These are phyloP conservation scores for Acorus calamus DNA, from an alignment of 106 monocot species.

Conservation along the genomic window DNA sequence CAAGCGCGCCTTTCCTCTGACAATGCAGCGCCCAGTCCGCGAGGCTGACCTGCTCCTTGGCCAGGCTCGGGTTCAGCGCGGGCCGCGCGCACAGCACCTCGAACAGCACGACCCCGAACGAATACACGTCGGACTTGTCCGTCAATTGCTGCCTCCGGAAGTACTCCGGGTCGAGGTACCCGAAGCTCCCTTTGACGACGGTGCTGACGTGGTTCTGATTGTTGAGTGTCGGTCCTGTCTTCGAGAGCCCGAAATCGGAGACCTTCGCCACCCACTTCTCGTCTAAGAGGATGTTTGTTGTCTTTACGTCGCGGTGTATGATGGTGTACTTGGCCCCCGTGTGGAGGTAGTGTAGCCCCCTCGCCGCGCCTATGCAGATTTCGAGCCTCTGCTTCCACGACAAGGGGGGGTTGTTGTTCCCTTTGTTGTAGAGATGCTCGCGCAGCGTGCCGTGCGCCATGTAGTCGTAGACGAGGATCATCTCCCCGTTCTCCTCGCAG, in stretches of 20 bases:
- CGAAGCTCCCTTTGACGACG: slow-evolving; percentile 83
- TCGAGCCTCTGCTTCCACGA: slow-evolving; percentile 64
- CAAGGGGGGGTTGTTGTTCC: slow-evolving; percentile 32
- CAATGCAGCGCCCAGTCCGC: slow-evolving; percentile 55
- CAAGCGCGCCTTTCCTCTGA: slow-evolving; percentile 28
- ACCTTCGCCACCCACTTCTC: slow-evolving; percentile 77
- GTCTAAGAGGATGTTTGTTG: slow-evolving; percentile 73
- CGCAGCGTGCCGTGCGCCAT: slow-evolving; percentile 66
- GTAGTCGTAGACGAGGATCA: slow-evolving; percentile 75
- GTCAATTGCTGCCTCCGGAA: slow-evolving; percentile 71
- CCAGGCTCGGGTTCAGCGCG: slow-evolving; percentile 44
- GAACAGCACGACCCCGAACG: slow-evolving; percentile 76
- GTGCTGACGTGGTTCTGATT: slow-evolving; percentile 65
- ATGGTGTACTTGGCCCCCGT: slow-evolving; percentile 77
- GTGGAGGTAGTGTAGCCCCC: slow-evolving; percentile 79
- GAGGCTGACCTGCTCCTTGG: slow-evolving; percentile 56
- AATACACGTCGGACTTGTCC: slow-evolving; percentile 80
- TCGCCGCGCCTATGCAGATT: slow-evolving; percentile 59
- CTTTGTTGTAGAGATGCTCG: slow-evolving; percentile 54
- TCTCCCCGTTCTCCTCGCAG: slow-evolving; percentile 68
- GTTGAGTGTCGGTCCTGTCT: slow-evolving; percentile 59
- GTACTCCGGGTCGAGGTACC: slow-evolving; percentile 80
- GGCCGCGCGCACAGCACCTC: slow-evolving; percentile 63
- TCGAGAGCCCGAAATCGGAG: slow-evolving; percentile 80
- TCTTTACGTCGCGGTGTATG: slow-evolving; percentile 81